phyloP scores from a whole-genome alignment of 345 rosid genomes.

The Salix purpurea region DNA sequence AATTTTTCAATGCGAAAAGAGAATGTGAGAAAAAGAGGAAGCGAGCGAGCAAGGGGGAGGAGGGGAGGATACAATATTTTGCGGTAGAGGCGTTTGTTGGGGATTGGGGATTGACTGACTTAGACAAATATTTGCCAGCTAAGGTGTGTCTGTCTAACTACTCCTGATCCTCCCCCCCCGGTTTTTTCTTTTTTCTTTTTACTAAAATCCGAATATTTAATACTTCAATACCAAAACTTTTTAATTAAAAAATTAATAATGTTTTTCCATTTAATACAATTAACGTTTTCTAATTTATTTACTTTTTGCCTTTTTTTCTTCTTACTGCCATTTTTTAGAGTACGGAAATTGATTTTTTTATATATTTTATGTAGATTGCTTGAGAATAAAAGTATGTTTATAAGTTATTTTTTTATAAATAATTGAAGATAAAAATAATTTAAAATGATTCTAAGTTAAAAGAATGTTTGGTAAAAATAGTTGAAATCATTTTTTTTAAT shows the following conservation, averaged over 20 bases:
- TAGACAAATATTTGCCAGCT: conserved; percentile 38
- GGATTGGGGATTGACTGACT: conserved; percentile 17
- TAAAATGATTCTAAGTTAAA: too few species aligned
- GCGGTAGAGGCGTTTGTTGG: conserved; percentile 18
- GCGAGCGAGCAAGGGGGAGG: background rate
- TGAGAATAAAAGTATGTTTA: too few species aligned
- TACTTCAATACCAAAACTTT: background rate
- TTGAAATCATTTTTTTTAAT: too few species aligned
- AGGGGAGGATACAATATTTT: background rate
- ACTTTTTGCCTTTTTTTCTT: background rate
- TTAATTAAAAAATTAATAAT: background rate
- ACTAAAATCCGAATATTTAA: background rate
- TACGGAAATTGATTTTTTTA: too few species aligned
- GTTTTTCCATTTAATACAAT: background rate
- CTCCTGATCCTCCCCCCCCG: background rate
- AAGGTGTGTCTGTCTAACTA: conserved; percentile 4
- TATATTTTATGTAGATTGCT: too few species aligned
- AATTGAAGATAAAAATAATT: too few species aligned
- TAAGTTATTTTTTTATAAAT: too few species aligned
- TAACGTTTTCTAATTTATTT: background rate
- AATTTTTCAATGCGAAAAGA: background rate
- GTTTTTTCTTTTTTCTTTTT: background rate
- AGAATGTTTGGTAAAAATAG: too few species aligned
- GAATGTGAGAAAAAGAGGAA: background rate
- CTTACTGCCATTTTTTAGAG: too few species aligned